Evolutionary conservation across 139 green algal genomes (phyloP).

Genomic region (Auxenochlorella protothecoides): DNA sequence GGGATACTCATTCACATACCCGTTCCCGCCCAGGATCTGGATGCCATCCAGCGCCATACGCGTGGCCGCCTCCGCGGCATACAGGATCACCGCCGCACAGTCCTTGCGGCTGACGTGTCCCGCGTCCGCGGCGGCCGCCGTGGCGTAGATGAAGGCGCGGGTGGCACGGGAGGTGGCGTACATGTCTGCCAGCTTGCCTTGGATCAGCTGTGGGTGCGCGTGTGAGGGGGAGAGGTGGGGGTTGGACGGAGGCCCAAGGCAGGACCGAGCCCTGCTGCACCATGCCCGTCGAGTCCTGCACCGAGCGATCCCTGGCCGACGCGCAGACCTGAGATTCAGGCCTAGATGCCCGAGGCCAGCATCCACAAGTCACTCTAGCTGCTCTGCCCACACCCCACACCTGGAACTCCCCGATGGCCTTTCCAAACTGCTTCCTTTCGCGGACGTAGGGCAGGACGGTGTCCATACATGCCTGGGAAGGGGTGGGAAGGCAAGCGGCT

Average conservation of each 20-base stretch:
- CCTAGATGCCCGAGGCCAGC: background rate
- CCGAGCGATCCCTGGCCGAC: no score
- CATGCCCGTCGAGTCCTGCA: no score
- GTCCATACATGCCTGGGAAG: constrained; percentile 58
- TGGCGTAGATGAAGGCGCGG: constrained; percentile 49
- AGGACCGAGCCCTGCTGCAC: no score
- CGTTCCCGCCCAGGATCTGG: constrained; percentile 87
- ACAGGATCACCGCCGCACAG: constrained; percentile 82
- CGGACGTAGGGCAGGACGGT: constrained; percentile 69
- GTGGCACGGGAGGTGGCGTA: constrained; percentile 49
- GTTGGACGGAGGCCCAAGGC: no score
- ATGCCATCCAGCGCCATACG: constrained; percentile 76
- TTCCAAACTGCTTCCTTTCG: constrained; percentile 78
- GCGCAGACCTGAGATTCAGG: background rate
- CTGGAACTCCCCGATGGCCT: constrained; percentile 81
- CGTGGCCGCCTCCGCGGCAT: constrained; percentile 71
- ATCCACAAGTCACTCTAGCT: background rate
- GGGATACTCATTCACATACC: constrained; percentile 89
- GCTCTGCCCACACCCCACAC: constrained; percentile 17
- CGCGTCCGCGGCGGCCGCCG: constrained; percentile 38
- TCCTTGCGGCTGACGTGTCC: constrained; percentile 51
- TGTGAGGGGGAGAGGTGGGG: no score
- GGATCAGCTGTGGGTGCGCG: constrained; percentile 45
- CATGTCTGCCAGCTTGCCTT: constrained; percentile 93
- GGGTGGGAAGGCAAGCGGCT: constrained; percentile 14